Evolutionary conservation across 2,329 filamentous ascomycete species (phyloP).

Genomic region (Coniochaeta sp.): DNA sequence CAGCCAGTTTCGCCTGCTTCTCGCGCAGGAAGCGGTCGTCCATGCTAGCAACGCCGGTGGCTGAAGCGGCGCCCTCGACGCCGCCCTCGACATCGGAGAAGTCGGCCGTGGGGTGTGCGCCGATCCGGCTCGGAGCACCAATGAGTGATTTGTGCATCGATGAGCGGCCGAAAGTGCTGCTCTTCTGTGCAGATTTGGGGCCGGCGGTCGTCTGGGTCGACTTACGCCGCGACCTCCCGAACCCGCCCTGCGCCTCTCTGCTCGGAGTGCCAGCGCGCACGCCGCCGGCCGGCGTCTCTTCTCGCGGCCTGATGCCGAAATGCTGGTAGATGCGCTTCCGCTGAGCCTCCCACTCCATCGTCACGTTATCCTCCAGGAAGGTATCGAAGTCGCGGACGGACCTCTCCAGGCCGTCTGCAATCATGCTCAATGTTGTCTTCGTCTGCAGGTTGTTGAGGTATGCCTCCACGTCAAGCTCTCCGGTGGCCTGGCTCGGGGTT

Average conservation of each 20-base stretch:
- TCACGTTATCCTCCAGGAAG: slow-evolving; percentile 90
- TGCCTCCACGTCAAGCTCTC: slow-evolving; percentile 63
- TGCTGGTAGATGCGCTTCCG: slow-evolving; percentile 91
- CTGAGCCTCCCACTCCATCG: slow-evolving; percentile 93
- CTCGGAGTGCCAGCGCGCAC: slow-evolving; percentile 20
- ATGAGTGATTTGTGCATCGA: slow-evolving; percentile 79
- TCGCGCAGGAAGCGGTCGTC: slow-evolving; percentile 74
- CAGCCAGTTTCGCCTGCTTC: slow-evolving; percentile 75
- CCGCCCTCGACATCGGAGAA: slow-evolving; percentile 64
- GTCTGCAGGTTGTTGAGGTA: slow-evolving; percentile 83
- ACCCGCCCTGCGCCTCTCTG: slow-evolving; percentile 46
- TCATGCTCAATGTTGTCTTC: slow-evolving; percentile 86
- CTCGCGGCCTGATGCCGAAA: slow-evolving; percentile 71
- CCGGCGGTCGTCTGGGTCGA: slow-evolving; percentile 23
- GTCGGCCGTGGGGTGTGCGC: slow-evolving; percentile 48
- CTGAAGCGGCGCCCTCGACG: slow-evolving; percentile 36
- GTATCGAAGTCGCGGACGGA: slow-evolving; percentile 87
- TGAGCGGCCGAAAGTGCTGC: slow-evolving; percentile 57
- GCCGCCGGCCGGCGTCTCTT: slow-evolving; percentile 29
- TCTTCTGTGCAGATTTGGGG: slow-evolving; percentile 24
- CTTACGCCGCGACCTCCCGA: slow-evolving; percentile 52
- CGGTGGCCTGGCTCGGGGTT: slow-evolving; percentile 24
- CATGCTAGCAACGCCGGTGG: slow-evolving; percentile 42
- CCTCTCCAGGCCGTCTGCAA: slow-evolving; percentile 81
- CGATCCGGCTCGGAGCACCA: slow-evolving; percentile 65